Base-by-base conservation (phyloP, 2,329 filamentous ascomycete species). In the Colletotrichum plurivorum region DNA sequence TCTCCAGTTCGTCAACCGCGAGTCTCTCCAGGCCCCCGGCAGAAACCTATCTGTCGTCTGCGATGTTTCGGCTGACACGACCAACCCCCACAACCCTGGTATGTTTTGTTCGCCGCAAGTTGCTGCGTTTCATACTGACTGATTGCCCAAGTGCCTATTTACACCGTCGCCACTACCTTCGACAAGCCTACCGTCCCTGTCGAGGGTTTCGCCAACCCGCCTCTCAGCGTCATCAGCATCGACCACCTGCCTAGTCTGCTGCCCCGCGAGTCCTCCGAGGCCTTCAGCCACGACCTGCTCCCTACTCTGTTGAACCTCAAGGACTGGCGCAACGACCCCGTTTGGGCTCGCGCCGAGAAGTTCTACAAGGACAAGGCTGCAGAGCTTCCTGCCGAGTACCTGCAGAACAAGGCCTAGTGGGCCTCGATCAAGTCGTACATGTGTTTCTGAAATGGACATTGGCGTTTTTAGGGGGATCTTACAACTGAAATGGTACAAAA, bases 321-420 rank as follows among this genome's bases (percentile, higher is more conserved):
- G 80, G 89, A 96, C 77, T 89, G 93, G 78, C 83, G 87, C 68
- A 92, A 87, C 20, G 86, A 90, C 27, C 86, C 88, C 13, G 95
- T 97, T n/a, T 98, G 95, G 95, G 85, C 88, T 62, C 89, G 93
- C 68, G 95, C 95, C 0, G 90, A 97, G 84, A 91, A 93, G 82
- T 84, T 97, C 63, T 97, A 95, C 84, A 83, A 93, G 71, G 89
- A 95, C 73, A 96, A 96, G 88, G 92, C 95, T 54, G 86, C 87
- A 48, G 60, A 55, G 31, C 81, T 95, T 72, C 92, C 92, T 2
- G 81, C 83, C 65, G 83, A 76, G 63, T 69, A 62, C 36, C 64
- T 64, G 31, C 58, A 63, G 57, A 70, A 64, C 52, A 66, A 63
- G 67, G 67, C 52, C 56, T 69, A 69, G 67, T 61, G 63, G 67